phyloP scores from a whole-genome alignment of 2,329 filamentous ascomycete genomes.

The Aquanectria penicillioides region DNA sequence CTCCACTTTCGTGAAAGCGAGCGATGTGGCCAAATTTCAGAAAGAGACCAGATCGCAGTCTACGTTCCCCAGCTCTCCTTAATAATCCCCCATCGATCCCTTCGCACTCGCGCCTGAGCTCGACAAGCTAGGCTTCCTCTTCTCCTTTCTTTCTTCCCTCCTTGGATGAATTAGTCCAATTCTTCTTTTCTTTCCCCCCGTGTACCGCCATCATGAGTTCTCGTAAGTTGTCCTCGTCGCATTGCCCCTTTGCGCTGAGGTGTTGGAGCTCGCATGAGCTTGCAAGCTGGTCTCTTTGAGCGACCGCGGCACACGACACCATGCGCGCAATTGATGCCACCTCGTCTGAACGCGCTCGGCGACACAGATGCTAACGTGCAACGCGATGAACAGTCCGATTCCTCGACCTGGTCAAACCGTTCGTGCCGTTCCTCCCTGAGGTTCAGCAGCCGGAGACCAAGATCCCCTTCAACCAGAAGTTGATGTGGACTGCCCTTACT shows the following conservation, averaged over 20 bases:
- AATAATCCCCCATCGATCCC: slow-evolving; percentile 46
- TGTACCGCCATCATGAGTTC: slow-evolving; percentile 62
- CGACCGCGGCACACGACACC: slow-evolving; percentile 17
- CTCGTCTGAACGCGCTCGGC: slow-evolving; percentile 7
- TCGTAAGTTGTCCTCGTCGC: slow-evolving; percentile 55
- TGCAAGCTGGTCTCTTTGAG: slow-evolving; percentile 17
- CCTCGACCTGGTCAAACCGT: slow-evolving; percentile 99
- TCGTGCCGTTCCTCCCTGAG: slow-evolving; percentile 99
- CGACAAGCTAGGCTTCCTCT: slow-evolving; percentile 49
- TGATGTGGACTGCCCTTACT: slow-evolving; percentile 95
- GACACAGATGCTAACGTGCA: slow-evolving; percentile 41
- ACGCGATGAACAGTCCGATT: slow-evolving; percentile 79
- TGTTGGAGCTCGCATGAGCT: slow-evolving; percentile 32
- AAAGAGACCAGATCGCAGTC: slow-evolving; percentile 59
- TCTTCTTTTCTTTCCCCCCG: slow-evolving; percentile 46
- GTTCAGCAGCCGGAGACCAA: slow-evolving; percentile 98
- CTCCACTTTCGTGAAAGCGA: too few relatives aligned
- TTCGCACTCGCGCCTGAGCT: slow-evolving; percentile 48
- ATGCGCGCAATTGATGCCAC: slow-evolving; percentile 41
- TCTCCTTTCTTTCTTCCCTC: slow-evolving; percentile 46
- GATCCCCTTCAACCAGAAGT: slow-evolving; percentile 97
- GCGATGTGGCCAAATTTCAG: too few relatives aligned
- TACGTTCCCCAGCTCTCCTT: slow-evolving; percentile 49
- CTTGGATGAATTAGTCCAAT: slow-evolving; percentile 54
- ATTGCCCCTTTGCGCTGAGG: slow-evolving; percentile 29